Base-by-base conservation (phyloP, 2,329 filamentous ascomycete genomes). In the Blastomyces percursus region DNA sequence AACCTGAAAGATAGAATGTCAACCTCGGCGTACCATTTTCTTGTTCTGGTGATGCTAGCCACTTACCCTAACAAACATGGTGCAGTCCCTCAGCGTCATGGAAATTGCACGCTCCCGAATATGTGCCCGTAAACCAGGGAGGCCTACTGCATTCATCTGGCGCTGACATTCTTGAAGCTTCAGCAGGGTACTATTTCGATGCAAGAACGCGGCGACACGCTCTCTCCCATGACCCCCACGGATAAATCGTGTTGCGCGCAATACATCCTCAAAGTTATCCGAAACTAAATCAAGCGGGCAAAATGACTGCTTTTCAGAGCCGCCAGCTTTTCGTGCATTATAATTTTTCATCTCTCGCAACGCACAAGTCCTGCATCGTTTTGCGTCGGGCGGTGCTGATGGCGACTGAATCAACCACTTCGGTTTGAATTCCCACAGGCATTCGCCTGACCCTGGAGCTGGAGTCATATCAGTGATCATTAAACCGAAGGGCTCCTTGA, bases 401-500 rank as follows among this genome's bases (percentile, higher is more conserved):
- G 86, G 88, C 1, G 89, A 92, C 72, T 91, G 89, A 9, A 81
- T 77, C 32, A 94, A 82, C 90, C 90, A 94, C 75, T 94, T 94
- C 16, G 90, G 89, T 72, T 94, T 94, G 75, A 93, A 88, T 72
- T 93, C 88, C 62, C 89, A 77, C 40, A 88, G 71, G 54, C 57
- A 73, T 57, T 70, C 69, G 3, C 69, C 70, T 0, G 72, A 69
- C 19, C 72, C 72, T 9, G 69, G 67, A 35, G 69, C 69, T 7
- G 79, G 77, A 2, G 81, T 82, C 88, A 93, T 92, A 70, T 92
- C 88, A 64, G 87, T 86, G 58, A 93, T 82, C 3, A 93, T 75
- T 69, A 91, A 83, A 6, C 85, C 89, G 69, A 84, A 82, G 3
- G 72, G 73, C 67, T 87, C 83, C 51, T 83, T 80, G 16, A 80